Base-by-base conservation (phyloP, 2,329 filamentous ascomycete species). In the Fusarium chaquense region DNA sequence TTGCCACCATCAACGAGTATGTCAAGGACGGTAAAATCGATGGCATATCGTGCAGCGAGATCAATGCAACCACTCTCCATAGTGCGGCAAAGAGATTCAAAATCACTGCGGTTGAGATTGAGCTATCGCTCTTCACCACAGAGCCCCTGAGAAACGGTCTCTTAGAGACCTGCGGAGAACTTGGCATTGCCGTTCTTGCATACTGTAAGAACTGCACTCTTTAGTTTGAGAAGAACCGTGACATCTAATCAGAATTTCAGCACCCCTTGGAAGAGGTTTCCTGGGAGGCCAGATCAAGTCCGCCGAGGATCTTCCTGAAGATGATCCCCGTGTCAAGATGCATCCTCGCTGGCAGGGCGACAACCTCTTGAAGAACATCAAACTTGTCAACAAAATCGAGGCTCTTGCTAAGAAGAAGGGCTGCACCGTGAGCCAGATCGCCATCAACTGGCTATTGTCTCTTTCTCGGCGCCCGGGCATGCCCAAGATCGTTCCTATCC, bases 141-240 rank as follows among this genome's bases (percentile, higher is more conserved):
- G 83, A 85, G 6, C 76, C 82, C 16, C 75, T 85, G 36, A 73
- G 72, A 32, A 84, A 85, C 66, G 84, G 85, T 2, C 75, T 87
- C 12, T 81, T 83, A 4, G 80, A 79, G 10, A 82, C 84, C 0
- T 90, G 87, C 70, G 83, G 81, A 0, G 85, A 94, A 76, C 79
- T 91, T 38, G 81, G 83, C 46, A 91, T 94, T 62, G 87, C 90
- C 0, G 80, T 93, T 44, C 79, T 93, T 22, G 90, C 90, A 1
- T 93, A 93, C 79, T 90, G 75, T 71, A 56, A 73, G 67, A 64
- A 32, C 20, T 36, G 11, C 4, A n/a, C 6, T 18, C 51, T 45
- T 22, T 26, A 9, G 32, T 33, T 3, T 22, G 28, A 20, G 73
- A 66, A 35, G 16, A 36, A 20, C 28, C 45, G 50, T 24, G 50